Percentiles rank a stretch among this genome's conserved stretches.
Conservation (phyloP, 2,329 filamentous ascomycete species). For the Neofusicoccum umdonicola region DNA sequence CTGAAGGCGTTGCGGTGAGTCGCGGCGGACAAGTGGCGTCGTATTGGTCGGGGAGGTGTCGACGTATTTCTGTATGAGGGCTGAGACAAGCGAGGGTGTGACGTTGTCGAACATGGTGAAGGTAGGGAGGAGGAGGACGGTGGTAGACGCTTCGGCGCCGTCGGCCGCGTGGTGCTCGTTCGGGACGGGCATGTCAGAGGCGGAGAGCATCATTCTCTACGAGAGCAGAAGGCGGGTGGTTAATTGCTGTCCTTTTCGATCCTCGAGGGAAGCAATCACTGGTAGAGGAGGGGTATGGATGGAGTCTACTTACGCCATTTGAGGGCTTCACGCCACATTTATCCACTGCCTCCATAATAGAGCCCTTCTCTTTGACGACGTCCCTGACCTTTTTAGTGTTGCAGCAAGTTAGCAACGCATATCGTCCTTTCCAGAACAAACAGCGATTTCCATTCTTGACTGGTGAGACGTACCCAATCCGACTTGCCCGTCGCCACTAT, state of each 20-base stretch:
- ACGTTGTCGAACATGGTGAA: constrained; percentile 83
- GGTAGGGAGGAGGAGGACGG: constrained; percentile 77
- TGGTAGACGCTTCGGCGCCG: constrained; percentile 52
- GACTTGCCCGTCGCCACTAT: constrained; percentile 93
- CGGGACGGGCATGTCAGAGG: constrained; percentile 84
- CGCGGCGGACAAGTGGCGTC: constrained; percentile 53
- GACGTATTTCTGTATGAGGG: constrained; percentile 69
- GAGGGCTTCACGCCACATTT: constrained; percentile 56
- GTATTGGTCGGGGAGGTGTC: constrained; percentile 71
- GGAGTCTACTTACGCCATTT: constrained; percentile 61
- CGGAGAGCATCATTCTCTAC: constrained; percentile 83
- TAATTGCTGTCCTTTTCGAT: neutral
- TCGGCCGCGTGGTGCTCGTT: constrained; percentile 51
- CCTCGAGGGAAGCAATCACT: neutral
- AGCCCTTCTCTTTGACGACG: constrained; percentile 69
- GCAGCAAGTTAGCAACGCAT: too few species aligned
- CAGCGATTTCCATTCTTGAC: too few species aligned
- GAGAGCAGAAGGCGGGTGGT: neutral
- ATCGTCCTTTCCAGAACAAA: too few species aligned
- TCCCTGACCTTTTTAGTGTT: constrained; percentile 15
- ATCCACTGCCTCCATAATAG: constrained; percentile 54
- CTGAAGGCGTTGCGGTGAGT: constrained; percentile 20
- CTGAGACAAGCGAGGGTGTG: constrained; percentile 68
- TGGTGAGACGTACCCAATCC: constrained; percentile 68
- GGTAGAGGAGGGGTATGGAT: too few species aligned